Evolutionary conservation across 495 filamentous ascomycete genomes (phyloP), one percentile per base, ranked within the genome.

Genomic region (Xylaria grammica): DNA sequence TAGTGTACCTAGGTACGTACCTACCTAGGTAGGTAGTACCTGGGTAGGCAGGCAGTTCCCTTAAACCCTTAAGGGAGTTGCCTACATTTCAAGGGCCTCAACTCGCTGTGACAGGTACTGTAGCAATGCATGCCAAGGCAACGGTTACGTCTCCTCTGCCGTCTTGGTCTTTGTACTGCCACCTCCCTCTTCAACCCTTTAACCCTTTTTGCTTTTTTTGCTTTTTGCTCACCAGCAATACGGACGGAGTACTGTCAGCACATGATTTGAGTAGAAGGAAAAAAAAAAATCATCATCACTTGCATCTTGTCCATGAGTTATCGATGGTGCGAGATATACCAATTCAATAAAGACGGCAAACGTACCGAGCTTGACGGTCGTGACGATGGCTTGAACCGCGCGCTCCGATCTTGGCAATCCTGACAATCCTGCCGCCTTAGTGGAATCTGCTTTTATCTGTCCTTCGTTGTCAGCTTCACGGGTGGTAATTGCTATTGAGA

Each of bases 311-410:
- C 32, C 5, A 36, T 36, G 32, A 4, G 32, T 48, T 7, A 26
- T 61, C 30, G 34, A 62, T 62, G 60, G 22, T 36, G n/a, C 50
- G 44, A 50, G 13, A 32, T 29, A 42, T 40, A 22, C 11, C 38
- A 22, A 3, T 36, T 15, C 26, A 42, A 42, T 15, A 6, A 3
- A 42, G 5, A 42, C 40, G 13, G 40, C 40, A 42, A 42, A 42
- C 40, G 13, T 42, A 42, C 6, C 40, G 8, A 17, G 40, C 3
- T 42, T 17, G 40, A 17, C 17, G 8, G 3, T 42, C 20, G 48
- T 63, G n/a, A 40, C 24, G 36, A 50, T 45, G 52, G 60, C 32
- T 13, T 38, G 50, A 63, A 48, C n/a, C n/a, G 50, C 42, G 15
- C 40, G 17, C 44, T 26, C 38, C 44, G 27, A 63, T 13, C 51